Conservation (phyloP, 352 stramenopile genomes). For the Discostella stelligera region DNA sequence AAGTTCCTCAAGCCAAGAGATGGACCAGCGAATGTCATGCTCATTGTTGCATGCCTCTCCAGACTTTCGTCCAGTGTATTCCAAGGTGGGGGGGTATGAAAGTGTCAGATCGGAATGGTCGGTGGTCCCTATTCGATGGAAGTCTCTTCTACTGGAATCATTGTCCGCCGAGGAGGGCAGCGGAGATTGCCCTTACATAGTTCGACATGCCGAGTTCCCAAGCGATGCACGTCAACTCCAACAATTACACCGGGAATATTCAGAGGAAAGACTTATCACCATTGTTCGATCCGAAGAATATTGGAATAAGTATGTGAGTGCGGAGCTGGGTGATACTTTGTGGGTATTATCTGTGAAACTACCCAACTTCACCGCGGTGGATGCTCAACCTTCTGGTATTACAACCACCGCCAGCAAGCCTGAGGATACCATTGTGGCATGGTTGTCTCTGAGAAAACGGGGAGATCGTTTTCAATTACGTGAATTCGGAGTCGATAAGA, state of each 20-base stretch:
- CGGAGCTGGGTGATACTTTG: conserved; percentile 53
- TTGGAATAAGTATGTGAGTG: conserved; percentile 66
- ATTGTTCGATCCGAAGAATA: conserved; percentile 58
- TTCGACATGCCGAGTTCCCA: conserved; percentile 60
- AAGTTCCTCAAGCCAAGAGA: background rate
- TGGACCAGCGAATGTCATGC: conserved; percentile 35
- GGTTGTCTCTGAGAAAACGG: conserved; percentile 53
- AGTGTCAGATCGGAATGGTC: conserved; percentile 53
- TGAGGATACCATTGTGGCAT: conserved; percentile 44
- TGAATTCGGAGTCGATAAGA: conserved; percentile 62
- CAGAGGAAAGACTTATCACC: conserved; percentile 57
- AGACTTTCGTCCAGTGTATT: conserved; percentile 64
- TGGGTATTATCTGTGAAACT: conserved; percentile 43
- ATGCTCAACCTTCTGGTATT: background rate
- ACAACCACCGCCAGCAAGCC: background rate
- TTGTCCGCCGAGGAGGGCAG: background rate
- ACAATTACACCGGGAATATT: conserved; percentile 58
- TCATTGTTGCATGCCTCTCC: conserved; percentile 64
- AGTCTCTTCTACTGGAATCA: background rate
- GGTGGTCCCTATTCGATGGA: conserved; percentile 14
- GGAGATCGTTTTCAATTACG: conserved; percentile 55
- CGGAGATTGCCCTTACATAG: background rate
- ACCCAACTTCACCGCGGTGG: background rate
- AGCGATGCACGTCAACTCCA: conserved; percentile 48
- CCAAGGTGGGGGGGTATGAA: conserved; percentile 50